phyloP scores from a whole-genome alignment of 768 basidiomycete species.

The Rhizopogon rudus region DNA sequence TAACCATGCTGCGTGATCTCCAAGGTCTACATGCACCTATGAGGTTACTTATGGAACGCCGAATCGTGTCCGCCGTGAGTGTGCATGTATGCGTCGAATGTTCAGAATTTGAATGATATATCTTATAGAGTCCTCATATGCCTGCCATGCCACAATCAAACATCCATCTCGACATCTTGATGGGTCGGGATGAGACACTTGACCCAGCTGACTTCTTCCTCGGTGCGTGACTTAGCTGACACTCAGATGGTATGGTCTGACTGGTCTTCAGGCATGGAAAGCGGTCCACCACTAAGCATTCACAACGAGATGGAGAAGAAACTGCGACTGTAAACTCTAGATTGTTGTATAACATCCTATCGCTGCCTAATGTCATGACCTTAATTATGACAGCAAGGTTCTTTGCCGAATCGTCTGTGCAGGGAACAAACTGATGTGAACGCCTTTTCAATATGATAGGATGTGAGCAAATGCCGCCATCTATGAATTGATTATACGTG shows the following conservation, averaged over 20 bases:
- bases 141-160: constrained; percentile 65
- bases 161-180: constrained; percentile 86
- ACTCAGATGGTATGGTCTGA: neutral
- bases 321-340: constrained; percentile 33
- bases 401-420: too few species aligned
- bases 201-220: constrained; percentile 77
- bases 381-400: neutral
- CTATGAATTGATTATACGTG: constrained; percentile 9
- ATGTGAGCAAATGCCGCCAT: neutral
- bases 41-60: constrained; percentile 90
- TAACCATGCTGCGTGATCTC: constrained; percentile 78
- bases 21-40: constrained; percentile 89
- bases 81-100: neutral
- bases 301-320: constrained; percentile 69
- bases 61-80: constrained; percentile 73
- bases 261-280: constrained; percentile 45
- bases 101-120: neutral
- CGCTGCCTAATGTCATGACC: neutral
- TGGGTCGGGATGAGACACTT: constrained; percentile 86
- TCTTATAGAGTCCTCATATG: constrained; percentile 57
- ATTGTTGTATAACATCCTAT: constrained; percentile 4
- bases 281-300: constrained; percentile 44
- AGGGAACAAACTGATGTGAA: neutral
- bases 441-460: neutral
- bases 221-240: constrained; percentile 38